Evolutionary conservation across 805 yeast genomes (phyloP).

Genomic region (Komagataella pseudopastoris): DNA sequence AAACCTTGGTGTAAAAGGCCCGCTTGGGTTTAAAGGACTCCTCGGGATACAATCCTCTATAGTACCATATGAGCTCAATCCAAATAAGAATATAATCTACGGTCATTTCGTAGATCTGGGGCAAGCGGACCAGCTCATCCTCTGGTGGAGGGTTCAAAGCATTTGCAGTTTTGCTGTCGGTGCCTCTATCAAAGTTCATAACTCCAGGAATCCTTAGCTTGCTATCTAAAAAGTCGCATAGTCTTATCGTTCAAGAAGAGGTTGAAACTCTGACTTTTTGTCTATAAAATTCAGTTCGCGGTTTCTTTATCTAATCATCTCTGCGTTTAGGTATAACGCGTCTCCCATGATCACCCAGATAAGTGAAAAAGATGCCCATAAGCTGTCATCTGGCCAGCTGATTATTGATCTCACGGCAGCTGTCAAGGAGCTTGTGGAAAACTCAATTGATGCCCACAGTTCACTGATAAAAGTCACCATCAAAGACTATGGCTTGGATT

Average conservation of each 20-base stretch:
- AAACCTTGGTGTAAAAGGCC: not conserved
- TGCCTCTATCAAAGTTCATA: not conserved
- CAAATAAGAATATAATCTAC: conserved; percentile 36
- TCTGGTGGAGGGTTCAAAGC: not conserved
- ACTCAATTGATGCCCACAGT: conserved; percentile 71
- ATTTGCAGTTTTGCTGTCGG: not conserved
- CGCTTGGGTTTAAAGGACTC: conserved; percentile 10
- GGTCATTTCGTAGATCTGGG: conserved; percentile 17
- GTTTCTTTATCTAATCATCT: not conserved
- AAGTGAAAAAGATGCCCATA: conserved; percentile 43
- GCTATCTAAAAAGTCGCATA: not conserved
- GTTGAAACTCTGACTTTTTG: not conserved
- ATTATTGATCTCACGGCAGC: conserved; percentile 67
- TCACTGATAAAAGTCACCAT: conserved; percentile 55
- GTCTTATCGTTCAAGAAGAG: not conserved
- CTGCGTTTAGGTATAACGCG: not conserved
- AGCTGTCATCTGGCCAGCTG: conserved; percentile 88
- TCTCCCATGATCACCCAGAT: conserved; percentile 12
- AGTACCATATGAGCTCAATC: conserved; percentile 41
- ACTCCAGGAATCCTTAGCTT: not conserved
- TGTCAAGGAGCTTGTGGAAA: conserved; percentile 79
- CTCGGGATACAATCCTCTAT: conserved; percentile 37
- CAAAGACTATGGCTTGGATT: conserved; percentile 59
- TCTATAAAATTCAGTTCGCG: not conserved
- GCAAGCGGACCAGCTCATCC: not conserved